Evolutionary conservation across 1,284 basidiomycete species (phyloP).

Genomic region (Moesziomyces globuligerus): DNA sequence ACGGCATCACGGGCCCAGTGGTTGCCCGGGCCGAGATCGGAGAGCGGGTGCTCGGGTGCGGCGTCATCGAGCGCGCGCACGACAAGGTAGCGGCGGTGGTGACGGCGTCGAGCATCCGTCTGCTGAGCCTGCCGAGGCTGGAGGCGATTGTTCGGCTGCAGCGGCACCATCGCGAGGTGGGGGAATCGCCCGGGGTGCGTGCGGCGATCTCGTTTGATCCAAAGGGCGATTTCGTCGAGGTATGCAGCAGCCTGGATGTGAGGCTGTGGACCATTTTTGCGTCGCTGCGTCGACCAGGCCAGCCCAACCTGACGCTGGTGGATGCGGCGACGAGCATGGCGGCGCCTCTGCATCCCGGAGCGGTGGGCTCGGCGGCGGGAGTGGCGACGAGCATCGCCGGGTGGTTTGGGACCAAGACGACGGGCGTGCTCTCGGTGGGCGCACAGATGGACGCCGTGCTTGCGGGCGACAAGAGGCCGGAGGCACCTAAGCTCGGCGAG

Average conservation of each 20-base stretch:
- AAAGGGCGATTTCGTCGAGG: constrained; percentile 60
- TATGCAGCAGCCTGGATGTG: constrained; percentile 56
- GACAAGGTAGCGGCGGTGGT: constrained; percentile 51
- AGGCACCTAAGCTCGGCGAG: constrained; percentile 40
- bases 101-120: constrained; percentile 48
- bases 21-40: constrained; percentile 47
- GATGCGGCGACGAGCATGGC: constrained; percentile 15
- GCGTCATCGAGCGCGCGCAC: constrained; percentile 42
- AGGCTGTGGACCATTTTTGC: constrained; percentile 61
- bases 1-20: constrained; percentile 51
- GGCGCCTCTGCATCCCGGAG: constrained; percentile 56
- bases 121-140: constrained; percentile 54
- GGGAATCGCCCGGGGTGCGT: constrained; percentile 30
- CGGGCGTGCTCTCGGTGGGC: constrained; percentile 44
- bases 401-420: constrained; percentile 55
- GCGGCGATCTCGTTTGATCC: constrained; percentile 43
- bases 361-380: constrained; percentile 44
- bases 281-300: constrained; percentile 46
- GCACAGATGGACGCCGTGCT: constrained; percentile 52
- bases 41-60: constrained; percentile 48
- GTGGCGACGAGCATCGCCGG: constrained; percentile 54
- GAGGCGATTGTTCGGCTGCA: constrained; percentile 53
- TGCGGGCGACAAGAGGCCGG: constrained; percentile 50
- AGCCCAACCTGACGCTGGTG: constrained; percentile 49
- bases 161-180: constrained; percentile 50